phyloP scores from a whole-genome alignment of 805 yeast genomes.

The Kazachstania kunashirensis region DNA sequence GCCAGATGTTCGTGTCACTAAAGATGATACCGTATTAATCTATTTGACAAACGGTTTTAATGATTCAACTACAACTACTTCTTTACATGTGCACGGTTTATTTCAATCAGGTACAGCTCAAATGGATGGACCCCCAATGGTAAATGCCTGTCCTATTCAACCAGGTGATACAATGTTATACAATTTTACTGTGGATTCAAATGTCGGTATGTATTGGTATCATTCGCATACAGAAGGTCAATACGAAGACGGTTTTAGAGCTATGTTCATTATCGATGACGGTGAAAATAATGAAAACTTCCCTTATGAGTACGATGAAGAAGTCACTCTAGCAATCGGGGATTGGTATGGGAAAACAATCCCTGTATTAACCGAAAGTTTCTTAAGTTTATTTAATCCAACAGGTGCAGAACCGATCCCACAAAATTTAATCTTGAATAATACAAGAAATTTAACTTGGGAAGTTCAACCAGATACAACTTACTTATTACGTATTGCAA shows the following conservation, averaged over 20 bases:
- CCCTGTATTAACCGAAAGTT: conserved; percentile 39
- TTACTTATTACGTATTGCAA: conserved; percentile 69
- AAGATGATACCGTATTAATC: conserved; percentile 69
- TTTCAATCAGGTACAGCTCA: conserved; percentile 59
- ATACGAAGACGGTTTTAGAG: conserved; percentile 90
- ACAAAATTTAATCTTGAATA: conserved; percentile 65
- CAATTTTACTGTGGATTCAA: conserved; percentile 76
- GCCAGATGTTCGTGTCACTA: conserved; percentile 69
- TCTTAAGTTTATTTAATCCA: conserved; percentile 73
- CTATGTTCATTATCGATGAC: conserved; percentile 65
- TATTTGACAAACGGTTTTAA: conserved; percentile 66
- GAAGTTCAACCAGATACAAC: conserved; percentile 75
- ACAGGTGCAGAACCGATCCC: conserved; percentile 99
- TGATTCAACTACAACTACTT: conserved; percentile 47
- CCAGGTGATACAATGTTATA: conserved; percentile 66
- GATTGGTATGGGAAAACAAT: conserved; percentile 81
- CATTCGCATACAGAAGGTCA: conserved; percentile 89
- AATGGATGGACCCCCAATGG: conserved; percentile 88
- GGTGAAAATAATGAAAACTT: conserved; percentile 39
- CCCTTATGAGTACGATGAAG: conserved; percentile 76
- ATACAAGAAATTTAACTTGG: conserved; percentile 71
- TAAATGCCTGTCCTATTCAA: conserved; percentile 88
- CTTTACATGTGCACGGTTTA: conserved; percentile 90
- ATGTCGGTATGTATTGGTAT: conserved; percentile 93
- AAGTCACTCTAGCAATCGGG: conserved; percentile 52